Conservation (phyloP, 352 stramenopile species). For the Pythium monospermum region DNA sequence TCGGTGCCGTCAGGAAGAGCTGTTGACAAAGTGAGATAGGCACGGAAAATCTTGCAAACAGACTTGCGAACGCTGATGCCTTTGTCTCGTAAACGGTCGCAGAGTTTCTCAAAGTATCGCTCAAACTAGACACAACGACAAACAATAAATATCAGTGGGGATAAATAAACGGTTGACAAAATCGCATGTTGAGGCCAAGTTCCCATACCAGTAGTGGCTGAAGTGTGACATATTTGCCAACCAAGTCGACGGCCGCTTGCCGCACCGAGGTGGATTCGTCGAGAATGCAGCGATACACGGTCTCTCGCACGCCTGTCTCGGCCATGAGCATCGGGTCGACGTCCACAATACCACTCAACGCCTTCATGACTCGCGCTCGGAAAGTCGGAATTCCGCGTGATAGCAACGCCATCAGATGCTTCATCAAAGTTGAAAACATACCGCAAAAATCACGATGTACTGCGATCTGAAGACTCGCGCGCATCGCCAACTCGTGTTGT, state of each 20-base stretch:
- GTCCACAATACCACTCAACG: conserved; percentile 67
- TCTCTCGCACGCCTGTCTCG: conserved; percentile 42
- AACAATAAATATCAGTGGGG: too few relatives aligned
- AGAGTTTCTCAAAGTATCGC: conserved; percentile 72
- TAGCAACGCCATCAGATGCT: conserved; percentile 72
- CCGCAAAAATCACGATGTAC: conserved; percentile 60
- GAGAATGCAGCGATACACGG: conserved; percentile 63
- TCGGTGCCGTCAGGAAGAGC: conserved; percentile 1
- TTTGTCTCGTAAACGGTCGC: conserved; percentile 72
- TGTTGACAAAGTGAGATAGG: conserved; percentile 30
- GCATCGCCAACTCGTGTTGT: conserved; percentile 36
- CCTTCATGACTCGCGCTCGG: conserved; percentile 74
- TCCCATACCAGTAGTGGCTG: conserved; percentile 65
- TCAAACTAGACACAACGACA: conserved; percentile 81
- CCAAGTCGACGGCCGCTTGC: conserved; percentile 80
- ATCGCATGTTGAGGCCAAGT: background rate
- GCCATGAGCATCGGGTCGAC: conserved; percentile 84
- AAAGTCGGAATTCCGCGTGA: conserved; percentile 67
- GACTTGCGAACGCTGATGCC: conserved; percentile 83
- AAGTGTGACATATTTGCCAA: conserved; percentile 74
- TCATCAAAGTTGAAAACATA: conserved; percentile 62
- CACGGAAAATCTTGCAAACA: conserved; percentile 77
- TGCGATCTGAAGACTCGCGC: conserved; percentile 40
- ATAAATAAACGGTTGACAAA: conserved; percentile 1
- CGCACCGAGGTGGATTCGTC: conserved; percentile 79